Conservation (phyloP, 176 grass and related monocot genomes). For the Metroxylon sagu region DNA sequence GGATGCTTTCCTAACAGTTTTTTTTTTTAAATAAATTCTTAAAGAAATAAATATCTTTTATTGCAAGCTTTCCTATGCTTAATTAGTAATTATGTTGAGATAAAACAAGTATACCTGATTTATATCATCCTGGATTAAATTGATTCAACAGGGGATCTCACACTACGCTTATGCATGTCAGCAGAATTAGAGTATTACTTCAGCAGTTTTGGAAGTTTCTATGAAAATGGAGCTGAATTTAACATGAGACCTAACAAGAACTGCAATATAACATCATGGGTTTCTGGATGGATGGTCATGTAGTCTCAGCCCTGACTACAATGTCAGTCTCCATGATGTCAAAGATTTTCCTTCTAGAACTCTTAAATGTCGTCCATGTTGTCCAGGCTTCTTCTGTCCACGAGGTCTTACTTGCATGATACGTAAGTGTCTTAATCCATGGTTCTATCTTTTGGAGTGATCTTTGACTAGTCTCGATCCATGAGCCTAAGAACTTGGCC, state of each 20-base stretch:
- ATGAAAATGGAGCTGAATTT: slow-evolving; percentile 10
- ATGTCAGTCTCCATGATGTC: background rate
- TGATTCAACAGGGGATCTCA: slow-evolving; percentile 43
- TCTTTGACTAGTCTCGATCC: too few relatives aligned
- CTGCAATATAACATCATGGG: slow-evolving; percentile 50
- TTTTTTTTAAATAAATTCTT: too few relatives aligned
- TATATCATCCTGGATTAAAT: background rate
- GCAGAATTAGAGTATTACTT: slow-evolving; percentile 68
- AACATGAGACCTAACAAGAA: slow-evolving; percentile 44
- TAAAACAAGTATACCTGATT: background rate
- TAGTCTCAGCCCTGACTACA: background rate
- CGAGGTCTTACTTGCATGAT: slow-evolving; percentile 87
- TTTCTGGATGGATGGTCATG: slow-evolving; percentile 74
- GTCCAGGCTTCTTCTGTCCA: slow-evolving; percentile 89
- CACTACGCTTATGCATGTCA: slow-evolving; percentile 45
- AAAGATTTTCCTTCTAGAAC: slow-evolving; percentile 36
- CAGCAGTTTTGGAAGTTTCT: slow-evolving; percentile 40
- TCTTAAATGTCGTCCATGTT: slow-evolving; percentile 38
- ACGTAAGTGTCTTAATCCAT: slow-evolving; percentile 37
- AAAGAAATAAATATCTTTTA: too few relatives aligned
- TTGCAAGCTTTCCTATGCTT: too few relatives aligned
- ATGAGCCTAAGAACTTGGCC: too few relatives aligned
- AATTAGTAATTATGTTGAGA: too few relatives aligned
- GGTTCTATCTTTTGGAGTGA: background rate
- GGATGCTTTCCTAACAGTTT: too few relatives aligned